phyloP scores from a whole-genome alignment of 306 rosid species.

The Vigna reflexopilosa region DNA sequence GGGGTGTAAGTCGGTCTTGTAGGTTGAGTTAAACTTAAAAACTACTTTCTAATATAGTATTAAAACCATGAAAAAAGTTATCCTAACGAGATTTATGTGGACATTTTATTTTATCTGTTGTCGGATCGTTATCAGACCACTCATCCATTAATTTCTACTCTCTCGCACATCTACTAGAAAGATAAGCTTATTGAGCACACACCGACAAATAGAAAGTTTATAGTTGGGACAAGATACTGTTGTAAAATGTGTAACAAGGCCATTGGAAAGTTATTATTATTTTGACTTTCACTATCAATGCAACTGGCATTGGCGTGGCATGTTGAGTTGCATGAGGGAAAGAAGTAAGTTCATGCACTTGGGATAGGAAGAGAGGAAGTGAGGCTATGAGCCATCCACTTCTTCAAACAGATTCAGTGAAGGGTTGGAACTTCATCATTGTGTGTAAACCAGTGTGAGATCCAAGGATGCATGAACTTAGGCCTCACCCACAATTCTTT shows the following conservation, averaged over 20 bases:
- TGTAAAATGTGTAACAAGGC: not conserved
- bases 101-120: no score
- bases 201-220: slow-evolving; percentile 6
- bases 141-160: no score
- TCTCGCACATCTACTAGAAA: no score
- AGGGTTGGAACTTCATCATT: slow-evolving; percentile 32
- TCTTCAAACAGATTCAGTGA: slow-evolving; percentile 41
- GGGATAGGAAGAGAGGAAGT: slow-evolving; percentile 37
- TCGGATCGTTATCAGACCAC: no score
- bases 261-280: slow-evolving; percentile 21
- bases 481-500: slow-evolving; percentile 26
- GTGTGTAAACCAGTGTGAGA: not conserved
- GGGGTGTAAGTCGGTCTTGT: no score
- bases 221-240: not conserved
- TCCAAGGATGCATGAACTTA: slow-evolving; percentile 43
- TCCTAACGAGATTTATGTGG: no score
- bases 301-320: slow-evolving; percentile 35
- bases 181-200: not conserved
- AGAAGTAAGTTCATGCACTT: slow-evolving; percentile 43
- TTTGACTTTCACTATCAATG: slow-evolving; percentile 36
- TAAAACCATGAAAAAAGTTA: no score
- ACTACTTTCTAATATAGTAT: no score
- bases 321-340: slow-evolving; percentile 25
- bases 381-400: slow-evolving; percentile 20
- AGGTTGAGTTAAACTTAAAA: no score